Percentiles rank a stretch among this genome's conserved stretches.
These are phyloP conservation scores for Vaccinium vitisidaea DNA, from an alignment of 148 eudicot species.

Conservation along the genomic window DNA sequence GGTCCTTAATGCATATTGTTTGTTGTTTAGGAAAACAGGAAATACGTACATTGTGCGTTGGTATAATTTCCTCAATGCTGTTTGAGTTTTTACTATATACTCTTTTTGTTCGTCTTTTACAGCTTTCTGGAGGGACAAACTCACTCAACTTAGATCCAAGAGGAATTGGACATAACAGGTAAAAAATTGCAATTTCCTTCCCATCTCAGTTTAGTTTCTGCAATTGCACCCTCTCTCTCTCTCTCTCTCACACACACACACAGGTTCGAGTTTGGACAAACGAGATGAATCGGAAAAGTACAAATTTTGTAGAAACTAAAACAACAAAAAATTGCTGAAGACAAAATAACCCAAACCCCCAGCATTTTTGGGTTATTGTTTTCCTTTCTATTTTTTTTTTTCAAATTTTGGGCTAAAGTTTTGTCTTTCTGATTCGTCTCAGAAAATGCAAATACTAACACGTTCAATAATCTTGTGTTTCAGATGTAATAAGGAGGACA, in stretches of 20 bases:
- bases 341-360: background rate
- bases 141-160: constrained; percentile 73
- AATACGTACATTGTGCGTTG: background rate
- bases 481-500: background rate
- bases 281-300: background rate
- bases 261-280: too few relatives aligned
- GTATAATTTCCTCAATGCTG: background rate
- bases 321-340: background rate
- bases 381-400: background rate
- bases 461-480: background rate
- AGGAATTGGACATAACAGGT: constrained; percentile 85
- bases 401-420: background rate
- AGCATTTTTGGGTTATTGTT: background rate
- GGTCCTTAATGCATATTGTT: background rate
- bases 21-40: background rate
- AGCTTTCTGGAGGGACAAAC: constrained; percentile 94
- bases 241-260: too few relatives aligned
- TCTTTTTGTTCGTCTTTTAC: constrained; percentile 16
- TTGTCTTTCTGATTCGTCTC: background rate
- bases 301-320: background rate
- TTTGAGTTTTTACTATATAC: background rate
- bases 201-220: background rate
- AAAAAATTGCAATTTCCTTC: background rate
- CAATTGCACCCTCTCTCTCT: too few relatives aligned
- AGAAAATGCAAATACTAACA: background rate